phyloP scores from a whole-genome alignment of 768 basidiomycete genomes.

The Chiua virens region DNA sequence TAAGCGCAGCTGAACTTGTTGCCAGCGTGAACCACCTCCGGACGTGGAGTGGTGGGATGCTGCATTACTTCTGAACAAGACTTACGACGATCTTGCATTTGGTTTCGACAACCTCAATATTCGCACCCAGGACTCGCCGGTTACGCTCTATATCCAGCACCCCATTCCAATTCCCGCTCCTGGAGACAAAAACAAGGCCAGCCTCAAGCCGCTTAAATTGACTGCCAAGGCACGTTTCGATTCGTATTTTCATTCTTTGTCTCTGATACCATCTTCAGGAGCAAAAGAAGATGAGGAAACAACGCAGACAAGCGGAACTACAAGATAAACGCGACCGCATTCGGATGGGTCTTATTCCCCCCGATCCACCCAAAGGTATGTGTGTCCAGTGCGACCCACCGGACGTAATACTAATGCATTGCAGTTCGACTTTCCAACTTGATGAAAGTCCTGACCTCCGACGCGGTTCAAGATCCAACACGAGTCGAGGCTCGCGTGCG shows the following conservation, averaged over 20 bases:
- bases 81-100: constrained; percentile 70
- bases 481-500: constrained; percentile 95
- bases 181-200: constrained; percentile 76
- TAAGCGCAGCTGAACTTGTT: constrained; percentile 2
- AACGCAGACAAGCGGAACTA: constrained; percentile 81
- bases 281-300: constrained; percentile 95
- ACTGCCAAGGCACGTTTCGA: constrained; percentile 69
- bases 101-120: constrained; percentile 64
- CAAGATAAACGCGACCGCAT: constrained; percentile 95
- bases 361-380: constrained; percentile 91
- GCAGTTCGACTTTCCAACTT: constrained; percentile 90
- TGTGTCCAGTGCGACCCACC: not conserved
- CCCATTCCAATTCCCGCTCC: constrained; percentile 95
- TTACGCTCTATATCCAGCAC: constrained; percentile 92
- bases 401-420: not conserved
- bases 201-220: constrained; percentile 84
- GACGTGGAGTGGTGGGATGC: constrained; percentile 98
- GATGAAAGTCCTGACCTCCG: constrained; percentile 96
- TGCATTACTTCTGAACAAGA: constrained; percentile 74
- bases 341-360: constrained; percentile 93
- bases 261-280: constrained; percentile 46
- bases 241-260: not conserved
- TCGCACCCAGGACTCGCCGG: constrained; percentile 64
- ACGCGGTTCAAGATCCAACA: constrained; percentile 96
- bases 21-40: constrained; percentile 83